These are phyloP conservation scores for Misopates orontium DNA, from an alignment of 257 asterid species.

Conservation along the genomic window DNA sequence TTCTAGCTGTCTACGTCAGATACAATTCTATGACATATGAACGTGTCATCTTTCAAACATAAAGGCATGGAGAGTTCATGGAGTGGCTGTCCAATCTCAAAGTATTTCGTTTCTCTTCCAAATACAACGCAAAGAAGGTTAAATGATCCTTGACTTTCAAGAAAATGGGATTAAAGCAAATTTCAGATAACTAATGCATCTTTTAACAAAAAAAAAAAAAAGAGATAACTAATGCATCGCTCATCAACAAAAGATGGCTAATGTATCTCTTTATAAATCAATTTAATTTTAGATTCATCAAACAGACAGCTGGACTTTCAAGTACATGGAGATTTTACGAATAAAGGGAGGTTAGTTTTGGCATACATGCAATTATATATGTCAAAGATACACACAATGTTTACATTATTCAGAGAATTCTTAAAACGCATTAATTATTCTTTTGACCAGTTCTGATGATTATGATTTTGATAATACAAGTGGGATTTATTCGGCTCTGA, in stretches of 20 bases:
- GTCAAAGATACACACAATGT: not conserved
- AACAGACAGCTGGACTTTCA: slow-evolving; percentile 42
- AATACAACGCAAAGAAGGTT: no score
- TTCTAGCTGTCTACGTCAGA: no score
- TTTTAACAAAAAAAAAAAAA: slow-evolving; percentile 14
- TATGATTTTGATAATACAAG: slow-evolving; percentile 7
- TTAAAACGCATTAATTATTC: slow-evolving; percentile 21
- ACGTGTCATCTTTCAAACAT: no score
- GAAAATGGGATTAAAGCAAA: slow-evolving; percentile 30
- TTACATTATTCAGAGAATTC: slow-evolving; percentile 20
- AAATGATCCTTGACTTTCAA: not conserved
- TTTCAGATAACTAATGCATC: slow-evolving; percentile 47
- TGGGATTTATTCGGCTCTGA: slow-evolving; percentile 17
- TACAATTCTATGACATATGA: no score
- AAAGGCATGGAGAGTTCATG: no score
- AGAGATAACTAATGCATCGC: no score
- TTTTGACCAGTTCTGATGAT: not conserved
- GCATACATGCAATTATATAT: not conserved
- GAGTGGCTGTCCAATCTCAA: no score
- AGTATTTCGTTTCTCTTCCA: not conserved
- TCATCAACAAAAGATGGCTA: no score
- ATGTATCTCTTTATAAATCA: slow-evolving; percentile 28
- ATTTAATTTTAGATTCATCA: slow-evolving; percentile 14
- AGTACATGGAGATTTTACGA: not conserved
- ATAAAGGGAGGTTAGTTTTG: no score